These are phyloP conservation scores for Penicillium sp. DNA, from an alignment of 2,329 filamentous ascomycete genomes.

Conservation along the genomic window DNA sequence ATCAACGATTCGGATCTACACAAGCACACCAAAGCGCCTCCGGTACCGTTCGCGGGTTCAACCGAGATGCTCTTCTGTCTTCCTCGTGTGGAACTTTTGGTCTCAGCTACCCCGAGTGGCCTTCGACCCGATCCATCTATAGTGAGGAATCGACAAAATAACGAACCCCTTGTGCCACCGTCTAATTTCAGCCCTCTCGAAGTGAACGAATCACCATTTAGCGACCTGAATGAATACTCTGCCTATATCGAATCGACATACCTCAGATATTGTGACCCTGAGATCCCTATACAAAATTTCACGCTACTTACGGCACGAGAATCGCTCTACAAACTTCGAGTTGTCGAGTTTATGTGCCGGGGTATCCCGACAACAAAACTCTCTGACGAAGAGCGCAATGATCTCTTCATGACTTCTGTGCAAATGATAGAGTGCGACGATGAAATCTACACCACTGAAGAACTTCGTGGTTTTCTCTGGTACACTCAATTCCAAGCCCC, in stretches of 20 bases:
- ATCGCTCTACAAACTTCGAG: slow-evolving; percentile 43
- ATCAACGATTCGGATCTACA: slow-evolving; percentile 27
- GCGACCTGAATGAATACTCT: slow-evolving; percentile 53
- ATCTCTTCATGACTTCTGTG: slow-evolving; percentile 56
- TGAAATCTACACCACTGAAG: slow-evolving; percentile 53
- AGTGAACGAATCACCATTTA: background rate
- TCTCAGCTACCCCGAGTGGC: slow-evolving; percentile 4
- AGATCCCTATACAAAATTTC: slow-evolving; percentile 60
- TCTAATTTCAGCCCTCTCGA: background rate
- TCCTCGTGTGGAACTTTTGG: slow-evolving; percentile 13
- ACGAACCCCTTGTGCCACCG: background rate
- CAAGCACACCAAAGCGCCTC: slow-evolving; percentile 33
- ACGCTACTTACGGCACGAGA: slow-evolving; percentile 59
- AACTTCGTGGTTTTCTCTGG: slow-evolving; percentile 57
- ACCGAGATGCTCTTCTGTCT: slow-evolving; percentile 47
- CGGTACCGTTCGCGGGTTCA: slow-evolving; percentile 27
- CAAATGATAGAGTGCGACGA: slow-evolving; percentile 62
- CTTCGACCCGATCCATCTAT: slow-evolving; percentile 23
- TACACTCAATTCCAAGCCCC: slow-evolving; percentile 61
- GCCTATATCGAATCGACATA: slow-evolving; percentile 58
- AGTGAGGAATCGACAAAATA: background rate
- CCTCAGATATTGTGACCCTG: slow-evolving; percentile 57
- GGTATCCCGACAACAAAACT: background rate
- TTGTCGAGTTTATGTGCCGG: slow-evolving; percentile 14
- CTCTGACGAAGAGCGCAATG: slow-evolving; percentile 47